Evolutionary conservation across 108 stramenopile genomes (phyloP).

Genomic region (Mayamaea pseudoterrestris): DNA sequence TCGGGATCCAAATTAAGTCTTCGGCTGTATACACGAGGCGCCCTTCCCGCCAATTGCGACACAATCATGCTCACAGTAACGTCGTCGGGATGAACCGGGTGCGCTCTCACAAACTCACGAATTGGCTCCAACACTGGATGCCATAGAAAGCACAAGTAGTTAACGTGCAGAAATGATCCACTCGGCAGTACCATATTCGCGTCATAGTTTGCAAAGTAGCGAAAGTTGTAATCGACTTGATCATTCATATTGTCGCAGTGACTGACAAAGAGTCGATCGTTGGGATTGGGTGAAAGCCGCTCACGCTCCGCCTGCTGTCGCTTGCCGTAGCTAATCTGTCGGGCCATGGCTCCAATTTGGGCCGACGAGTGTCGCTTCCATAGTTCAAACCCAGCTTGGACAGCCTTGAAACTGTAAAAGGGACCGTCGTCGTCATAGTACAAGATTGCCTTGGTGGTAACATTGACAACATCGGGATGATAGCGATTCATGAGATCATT

Average conservation of each 20-base stretch:
- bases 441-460: conserved; percentile 69
- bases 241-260: conserved; percentile 48
- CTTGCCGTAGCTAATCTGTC: conserved; percentile 31
- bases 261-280: conserved; percentile 49
- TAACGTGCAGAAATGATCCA: conserved; percentile 42
- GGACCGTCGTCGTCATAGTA: conserved; percentile 89
- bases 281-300: conserved; percentile 5
- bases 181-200: conserved; percentile 45
- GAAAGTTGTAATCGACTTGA: conserved; percentile 61
- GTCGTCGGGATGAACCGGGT: conserved; percentile 82
- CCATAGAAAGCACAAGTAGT: conserved; percentile 79
- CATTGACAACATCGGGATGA: conserved; percentile 54
- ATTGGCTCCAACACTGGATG: conserved; percentile 76
- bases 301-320: conserved; percentile 27
- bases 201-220: conserved; percentile 61
- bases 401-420: conserved; percentile 56
- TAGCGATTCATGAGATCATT: conserved; percentile 84
- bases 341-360: conserved; percentile 75
- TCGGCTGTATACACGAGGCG: conserved; percentile 56
- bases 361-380: conserved; percentile 82
- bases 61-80: conserved; percentile 73
- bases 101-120: conserved; percentile 43
- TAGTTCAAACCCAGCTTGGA: conserved; percentile 63
- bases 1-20: conserved; percentile 9
- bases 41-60: conserved; percentile 59